Evolutionary conservation across 106 monocot genomes (phyloP).

Genomic region (Dendrobium chrysotoxum): DNA sequence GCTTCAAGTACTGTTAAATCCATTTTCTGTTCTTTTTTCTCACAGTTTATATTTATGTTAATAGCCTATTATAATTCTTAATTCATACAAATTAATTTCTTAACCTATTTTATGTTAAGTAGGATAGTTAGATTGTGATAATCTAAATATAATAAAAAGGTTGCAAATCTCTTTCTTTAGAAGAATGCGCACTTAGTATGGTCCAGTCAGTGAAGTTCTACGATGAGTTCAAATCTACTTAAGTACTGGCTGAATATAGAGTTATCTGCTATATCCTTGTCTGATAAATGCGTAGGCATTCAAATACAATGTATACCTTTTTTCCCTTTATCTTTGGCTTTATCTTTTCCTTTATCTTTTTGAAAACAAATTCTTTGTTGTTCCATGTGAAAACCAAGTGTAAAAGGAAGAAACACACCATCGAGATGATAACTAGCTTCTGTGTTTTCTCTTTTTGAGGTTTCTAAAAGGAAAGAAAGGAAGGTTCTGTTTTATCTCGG

Average conservation of each 20-base stretch:
- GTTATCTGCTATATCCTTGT: no score
- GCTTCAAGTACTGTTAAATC: no score
- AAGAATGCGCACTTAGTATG: not conserved
- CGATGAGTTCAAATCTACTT: no score
- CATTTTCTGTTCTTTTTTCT: no score
- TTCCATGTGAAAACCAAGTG: not conserved
- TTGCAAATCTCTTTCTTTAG: not conserved
- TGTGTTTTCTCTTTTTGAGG: conserved; percentile 5
- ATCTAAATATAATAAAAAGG: not conserved
- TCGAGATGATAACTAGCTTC: not conserved
- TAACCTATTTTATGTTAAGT: no score
- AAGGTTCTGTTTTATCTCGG: conserved; percentile 20
- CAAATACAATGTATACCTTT: not conserved
- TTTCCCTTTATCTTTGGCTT: conserved; percentile 17
- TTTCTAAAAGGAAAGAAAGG: conserved; percentile 16
- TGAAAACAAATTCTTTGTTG: conserved; percentile 9
- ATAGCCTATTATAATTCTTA: no score
- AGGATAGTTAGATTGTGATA: not conserved
- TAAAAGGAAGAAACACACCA: not conserved
- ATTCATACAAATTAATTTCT: no score
- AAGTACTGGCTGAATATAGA: no score
- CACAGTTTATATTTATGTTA: no score
- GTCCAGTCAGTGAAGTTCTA: no score
- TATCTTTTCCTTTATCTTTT: conserved; percentile 13
- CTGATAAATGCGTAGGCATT: not conserved